phyloP scores from a whole-genome alignment of 73 alveolate species.

The Paramecium tetraurelia region DNA sequence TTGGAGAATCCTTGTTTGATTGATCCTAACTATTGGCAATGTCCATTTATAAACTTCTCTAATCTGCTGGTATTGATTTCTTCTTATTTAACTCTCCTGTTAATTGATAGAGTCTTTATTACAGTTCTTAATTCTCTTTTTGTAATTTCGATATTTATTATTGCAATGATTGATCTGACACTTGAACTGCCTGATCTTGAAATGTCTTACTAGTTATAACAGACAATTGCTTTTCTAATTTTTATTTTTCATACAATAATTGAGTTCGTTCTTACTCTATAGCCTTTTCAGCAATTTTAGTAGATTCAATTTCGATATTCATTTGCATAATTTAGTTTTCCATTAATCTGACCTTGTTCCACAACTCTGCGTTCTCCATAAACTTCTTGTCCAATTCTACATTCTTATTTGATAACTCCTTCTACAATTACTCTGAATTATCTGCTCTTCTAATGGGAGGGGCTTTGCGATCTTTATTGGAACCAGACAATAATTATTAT shows the following conservation, averaged over 20 bases:
- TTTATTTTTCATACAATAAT: conserved; percentile 16
- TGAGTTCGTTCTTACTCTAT: neutral
- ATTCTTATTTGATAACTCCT: neutral
- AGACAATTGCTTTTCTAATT: neutral
- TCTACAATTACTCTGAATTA: neutral
- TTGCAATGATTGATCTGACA: neutral
- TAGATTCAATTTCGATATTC: neutral
- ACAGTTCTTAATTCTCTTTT: conserved; percentile 12
- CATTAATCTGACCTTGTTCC: neutral
- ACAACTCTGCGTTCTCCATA: neutral
- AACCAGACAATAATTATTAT: neutral
- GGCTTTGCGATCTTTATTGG: neutral
- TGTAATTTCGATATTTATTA: neutral
- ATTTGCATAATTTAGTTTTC: neutral
- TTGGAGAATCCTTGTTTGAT: neutral
- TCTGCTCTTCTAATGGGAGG: neutral
- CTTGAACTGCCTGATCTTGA: neutral
- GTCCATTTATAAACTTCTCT: neutral
- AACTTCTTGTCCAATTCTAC: neutral
- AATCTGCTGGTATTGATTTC: neutral
- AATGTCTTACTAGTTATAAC: neutral
- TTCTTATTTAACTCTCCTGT: neutral
- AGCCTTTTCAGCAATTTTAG: neutral
- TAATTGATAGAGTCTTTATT: neutral
- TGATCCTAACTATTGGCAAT: neutral